Evolutionary conservation across 352 stramenopile species (phyloP).

Genomic region (Globisporangium viniferum): DNA sequence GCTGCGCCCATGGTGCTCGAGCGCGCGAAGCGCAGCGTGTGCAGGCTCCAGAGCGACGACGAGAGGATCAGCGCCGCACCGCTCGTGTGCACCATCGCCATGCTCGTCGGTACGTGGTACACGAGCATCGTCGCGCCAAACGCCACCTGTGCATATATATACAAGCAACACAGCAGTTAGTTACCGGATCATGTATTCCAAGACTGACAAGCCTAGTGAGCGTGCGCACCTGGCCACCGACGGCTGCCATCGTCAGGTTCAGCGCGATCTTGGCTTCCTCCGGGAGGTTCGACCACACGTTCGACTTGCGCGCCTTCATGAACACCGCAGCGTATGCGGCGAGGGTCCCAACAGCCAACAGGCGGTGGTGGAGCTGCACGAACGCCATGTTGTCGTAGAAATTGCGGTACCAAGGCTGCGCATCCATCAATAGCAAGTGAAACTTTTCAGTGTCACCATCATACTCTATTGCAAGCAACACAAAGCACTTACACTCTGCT

Average conservation of each 20-base stretch:
- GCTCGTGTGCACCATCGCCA: slow-evolving; percentile 92
- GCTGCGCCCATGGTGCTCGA: slow-evolving; percentile 29
- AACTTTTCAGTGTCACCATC: background rate
- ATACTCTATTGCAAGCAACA: background rate
- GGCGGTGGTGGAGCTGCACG: slow-evolving; percentile 1
- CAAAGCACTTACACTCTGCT: slow-evolving; percentile 34
- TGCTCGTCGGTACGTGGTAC: slow-evolving; percentile 90
- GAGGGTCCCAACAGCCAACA: slow-evolving; percentile 85
- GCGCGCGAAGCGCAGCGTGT: slow-evolving; percentile 62
- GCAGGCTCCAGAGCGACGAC: slow-evolving; percentile 63
- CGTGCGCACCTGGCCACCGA: slow-evolving; percentile 35
- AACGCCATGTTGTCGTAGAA: slow-evolving; percentile 92
- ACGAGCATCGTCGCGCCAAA: slow-evolving; percentile 95
- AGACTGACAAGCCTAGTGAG: no score
- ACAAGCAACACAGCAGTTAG: no score
- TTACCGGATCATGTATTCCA: no score
- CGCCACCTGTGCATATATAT: slow-evolving; percentile 50
- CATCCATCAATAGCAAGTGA: background rate
- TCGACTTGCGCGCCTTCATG: slow-evolving; percentile 51
- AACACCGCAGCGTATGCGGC: slow-evolving; percentile 48
- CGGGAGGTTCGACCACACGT: slow-evolving; percentile 69
- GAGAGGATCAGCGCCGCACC: slow-evolving; percentile 50
- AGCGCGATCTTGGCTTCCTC: slow-evolving; percentile 53
- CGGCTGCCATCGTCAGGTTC: slow-evolving; percentile 49
- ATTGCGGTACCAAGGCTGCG: slow-evolving; percentile 84